Conservation (phyloP, 805 yeast genomes). For the Candida patagonica region DNA sequence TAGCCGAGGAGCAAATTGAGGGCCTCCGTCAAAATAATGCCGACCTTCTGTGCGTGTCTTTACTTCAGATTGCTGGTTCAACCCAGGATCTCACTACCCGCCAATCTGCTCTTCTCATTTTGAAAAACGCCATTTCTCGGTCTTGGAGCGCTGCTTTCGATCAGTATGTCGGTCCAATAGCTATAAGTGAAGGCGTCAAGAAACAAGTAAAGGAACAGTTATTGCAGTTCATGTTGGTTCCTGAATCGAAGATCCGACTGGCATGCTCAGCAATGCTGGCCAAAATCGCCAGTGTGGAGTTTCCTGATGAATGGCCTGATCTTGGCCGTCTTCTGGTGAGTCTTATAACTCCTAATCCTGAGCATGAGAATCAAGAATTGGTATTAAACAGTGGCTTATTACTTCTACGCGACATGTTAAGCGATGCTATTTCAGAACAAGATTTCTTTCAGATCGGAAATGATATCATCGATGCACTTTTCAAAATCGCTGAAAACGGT, state of each 20-base stretch:
- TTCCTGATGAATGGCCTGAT: constrained; percentile 93
- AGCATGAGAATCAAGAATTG: constrained; percentile 8
- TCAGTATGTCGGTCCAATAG: constrained; percentile 51
- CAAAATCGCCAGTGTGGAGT: constrained; percentile 81
- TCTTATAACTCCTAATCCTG: constrained; percentile 31
- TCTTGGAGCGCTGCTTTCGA: constrained; percentile 82
- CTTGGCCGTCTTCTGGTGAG: constrained; percentile 24
- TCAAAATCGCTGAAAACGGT: constrained; percentile 11
- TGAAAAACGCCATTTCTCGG: constrained; percentile 58
- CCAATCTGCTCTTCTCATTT: constrained; percentile 57
- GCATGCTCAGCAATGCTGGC: constrained; percentile 67
- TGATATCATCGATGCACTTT: constrained; percentile 16
- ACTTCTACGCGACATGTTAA: constrained; percentile 57
- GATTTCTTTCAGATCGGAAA: constrained; percentile 69
- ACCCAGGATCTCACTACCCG: constrained; percentile 1
- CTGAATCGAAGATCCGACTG: constrained; percentile 51
- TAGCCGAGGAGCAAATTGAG: not conserved
- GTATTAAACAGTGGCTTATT: constrained; percentile 35
- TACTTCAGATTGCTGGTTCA: not conserved
- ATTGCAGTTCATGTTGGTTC: constrained; percentile 38
- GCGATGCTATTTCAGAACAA: constrained; percentile 76
- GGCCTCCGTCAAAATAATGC: not conserved
- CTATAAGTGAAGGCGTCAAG: constrained; percentile 47
- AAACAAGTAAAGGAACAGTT: constrained; percentile 40
- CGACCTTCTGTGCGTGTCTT: not conserved